These are phyloP conservation scores for Glycyrrhiza uralensis DNA, from an alignment of 306 rosid genomes.

Conservation along the genomic window DNA sequence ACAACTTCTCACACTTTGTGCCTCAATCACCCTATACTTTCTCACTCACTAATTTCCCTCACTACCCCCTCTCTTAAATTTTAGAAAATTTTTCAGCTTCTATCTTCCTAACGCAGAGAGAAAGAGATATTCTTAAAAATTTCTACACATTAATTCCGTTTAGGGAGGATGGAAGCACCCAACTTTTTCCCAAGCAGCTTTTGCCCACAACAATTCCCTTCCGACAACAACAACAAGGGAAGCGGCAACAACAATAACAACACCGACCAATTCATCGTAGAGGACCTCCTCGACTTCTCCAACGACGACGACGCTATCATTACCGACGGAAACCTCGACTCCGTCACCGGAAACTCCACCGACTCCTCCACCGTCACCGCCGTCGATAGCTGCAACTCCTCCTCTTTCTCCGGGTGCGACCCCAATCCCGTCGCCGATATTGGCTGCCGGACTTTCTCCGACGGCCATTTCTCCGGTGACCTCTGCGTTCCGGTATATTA, in stretches of 20 bases:
- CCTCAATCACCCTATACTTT: conserved; percentile 30
- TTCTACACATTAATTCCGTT: too few species aligned
- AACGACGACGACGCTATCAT: conserved; percentile 47
- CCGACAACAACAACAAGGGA: conserved; percentile 33
- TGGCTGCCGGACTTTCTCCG: conserved; percentile 34
- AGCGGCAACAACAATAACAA: conserved; percentile 17
- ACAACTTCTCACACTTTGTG: conserved; percentile 29
- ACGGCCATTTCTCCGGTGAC: conserved; percentile 52
- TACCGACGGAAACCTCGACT: conserved; percentile 32
- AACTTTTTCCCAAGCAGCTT: background rate
- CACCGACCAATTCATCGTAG: conserved; percentile 54
- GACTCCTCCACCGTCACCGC: conserved; percentile 45
- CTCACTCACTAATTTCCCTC: conserved; percentile 24
- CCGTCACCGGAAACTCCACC: conserved; percentile 35
- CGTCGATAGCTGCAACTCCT: conserved; percentile 52
- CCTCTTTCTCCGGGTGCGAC: conserved; percentile 42
- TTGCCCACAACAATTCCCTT: background rate
- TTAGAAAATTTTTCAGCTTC: conserved; percentile 13
- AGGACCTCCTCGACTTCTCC: conserved; percentile 75
- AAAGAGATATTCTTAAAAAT: background rate
- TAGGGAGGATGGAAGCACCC: background rate
- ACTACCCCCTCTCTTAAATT: background rate
- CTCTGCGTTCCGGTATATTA: conserved; percentile 70
- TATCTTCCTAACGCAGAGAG: background rate
- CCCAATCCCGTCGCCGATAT: conserved; percentile 21